A percentile compares a stretch with the other conserved stretches of the same genome.
phyloP scores from a whole-genome alignment of 2,329 filamentous ascomycete species.

The Colletotrichum limetticola region DNA sequence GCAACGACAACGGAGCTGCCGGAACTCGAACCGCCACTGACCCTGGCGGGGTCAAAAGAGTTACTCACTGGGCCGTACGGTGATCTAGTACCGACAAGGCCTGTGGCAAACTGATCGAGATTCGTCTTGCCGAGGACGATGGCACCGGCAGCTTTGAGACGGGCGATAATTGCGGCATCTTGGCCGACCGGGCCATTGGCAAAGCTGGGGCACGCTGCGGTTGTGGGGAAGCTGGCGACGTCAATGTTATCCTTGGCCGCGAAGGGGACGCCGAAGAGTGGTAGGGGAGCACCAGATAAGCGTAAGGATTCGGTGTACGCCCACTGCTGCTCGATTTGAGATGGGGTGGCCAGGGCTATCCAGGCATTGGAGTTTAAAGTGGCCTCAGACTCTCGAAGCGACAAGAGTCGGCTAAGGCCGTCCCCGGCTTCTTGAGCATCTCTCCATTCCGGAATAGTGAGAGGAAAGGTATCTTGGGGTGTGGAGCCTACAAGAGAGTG shows the following conservation, averaged over 20 bases:
- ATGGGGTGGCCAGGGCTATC: conserved; percentile 44
- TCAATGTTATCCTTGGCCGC: conserved; percentile 69
- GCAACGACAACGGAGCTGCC: conserved; percentile 66
- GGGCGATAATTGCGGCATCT: conserved; percentile 60
- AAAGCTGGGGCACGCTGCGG: conserved; percentile 62
- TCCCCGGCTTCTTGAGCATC: conserved; percentile 38
- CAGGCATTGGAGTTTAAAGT: conserved; percentile 42
- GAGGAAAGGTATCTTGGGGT: conserved; percentile 28
- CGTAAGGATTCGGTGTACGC: conserved; percentile 54
- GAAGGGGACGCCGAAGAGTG: conserved; percentile 67
- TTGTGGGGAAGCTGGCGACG: conserved; percentile 60
- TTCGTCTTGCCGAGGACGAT: conserved; percentile 69
- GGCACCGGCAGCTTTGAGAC: conserved; percentile 62
- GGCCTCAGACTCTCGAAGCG: conserved; percentile 39
- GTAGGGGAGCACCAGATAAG: conserved; percentile 53
- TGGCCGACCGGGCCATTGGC: conserved; percentile 54
- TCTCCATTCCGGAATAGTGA: conserved; percentile 39
- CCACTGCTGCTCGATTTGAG: conserved; percentile 41
- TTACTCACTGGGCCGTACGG: conserved; percentile 68
- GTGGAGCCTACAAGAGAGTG: conserved; percentile 18
- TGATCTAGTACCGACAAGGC: conserved; percentile 69
- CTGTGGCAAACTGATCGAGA: conserved; percentile 72
- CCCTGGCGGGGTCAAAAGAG: conserved; percentile 52
- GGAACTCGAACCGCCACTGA: conserved; percentile 66
- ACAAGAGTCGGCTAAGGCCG: conserved; percentile 42